Evolutionary conservation across 169 alveolate species (phyloP).

Genomic region (Eimeria mitis): DNA sequence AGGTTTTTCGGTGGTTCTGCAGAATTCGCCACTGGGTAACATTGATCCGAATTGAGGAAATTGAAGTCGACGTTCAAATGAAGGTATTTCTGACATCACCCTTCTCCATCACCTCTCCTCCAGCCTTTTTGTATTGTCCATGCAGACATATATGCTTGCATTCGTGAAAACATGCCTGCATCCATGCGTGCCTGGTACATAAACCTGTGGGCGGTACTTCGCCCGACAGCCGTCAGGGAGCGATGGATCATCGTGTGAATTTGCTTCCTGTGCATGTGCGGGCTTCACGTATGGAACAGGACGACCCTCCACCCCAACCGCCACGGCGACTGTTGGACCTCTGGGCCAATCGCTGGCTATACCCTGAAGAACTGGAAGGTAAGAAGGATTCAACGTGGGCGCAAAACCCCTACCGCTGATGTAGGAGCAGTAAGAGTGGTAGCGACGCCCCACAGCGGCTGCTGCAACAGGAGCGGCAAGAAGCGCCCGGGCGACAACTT

Average conservation of each 20-base stretch:
- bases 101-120: not conserved
- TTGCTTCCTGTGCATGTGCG: not conserved
- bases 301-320: slow-evolving; percentile 56
- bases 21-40: slow-evolving; percentile 93
- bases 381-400: slow-evolving; percentile 73
- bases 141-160: not conserved
- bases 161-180: not conserved
- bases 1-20: not conserved
- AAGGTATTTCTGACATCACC: slow-evolving; percentile 79
- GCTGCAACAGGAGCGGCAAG: not conserved
- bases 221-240: not conserved
- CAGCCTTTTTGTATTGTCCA: too few relatives aligned
- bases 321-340: slow-evolving; percentile 88
- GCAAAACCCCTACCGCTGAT: slow-evolving; percentile 7
- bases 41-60: slow-evolving; percentile 88
- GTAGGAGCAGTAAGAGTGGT: not conserved
- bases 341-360: slow-evolving; percentile 94
- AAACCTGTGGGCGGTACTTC: not conserved
- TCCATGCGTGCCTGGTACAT: not conserved
- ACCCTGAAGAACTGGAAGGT: slow-evolving; percentile 89
- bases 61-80: slow-evolving; percentile 88
- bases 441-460: not conserved
- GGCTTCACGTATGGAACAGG: slow-evolving; percentile 45
- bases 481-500: not conserved
- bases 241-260: not conserved